Conservation (phyloP, 805 yeast genomes). For the Helenozyma rhizophorensis region DNA sequence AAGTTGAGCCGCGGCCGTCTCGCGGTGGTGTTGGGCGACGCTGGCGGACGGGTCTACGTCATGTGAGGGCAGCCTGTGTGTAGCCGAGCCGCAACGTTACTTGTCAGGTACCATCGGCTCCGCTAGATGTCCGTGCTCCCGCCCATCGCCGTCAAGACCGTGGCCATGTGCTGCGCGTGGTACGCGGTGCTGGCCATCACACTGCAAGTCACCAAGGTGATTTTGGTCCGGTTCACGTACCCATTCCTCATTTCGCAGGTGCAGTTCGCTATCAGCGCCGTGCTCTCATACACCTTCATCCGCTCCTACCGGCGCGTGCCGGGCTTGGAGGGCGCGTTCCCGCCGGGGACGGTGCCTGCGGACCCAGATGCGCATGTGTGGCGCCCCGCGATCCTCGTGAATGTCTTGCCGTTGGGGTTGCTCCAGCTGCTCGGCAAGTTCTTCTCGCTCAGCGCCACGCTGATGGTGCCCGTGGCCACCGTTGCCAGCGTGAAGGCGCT, state of each 20-base stretch:
- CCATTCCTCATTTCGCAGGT: slow-evolving; percentile 64
- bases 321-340: slow-evolving; percentile 35
- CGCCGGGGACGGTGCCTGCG: slow-evolving; percentile 51
- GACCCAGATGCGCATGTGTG: slow-evolving; percentile 21
- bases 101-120: no score
- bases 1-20: slow-evolving; percentile 31
- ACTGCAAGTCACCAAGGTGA: slow-evolving; percentile 57
- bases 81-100: no score
- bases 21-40: slow-evolving; percentile 52
- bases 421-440: slow-evolving; percentile 64
- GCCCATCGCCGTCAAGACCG: slow-evolving; percentile 20
- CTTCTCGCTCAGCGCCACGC: slow-evolving; percentile 60
- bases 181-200: slow-evolving; percentile 59
- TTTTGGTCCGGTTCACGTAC: slow-evolving; percentile 50
- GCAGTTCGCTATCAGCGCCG: slow-evolving; percentile 53
- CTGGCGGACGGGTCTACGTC: slow-evolving; percentile 46
- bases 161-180: slow-evolving; percentile 52
- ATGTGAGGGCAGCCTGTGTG: no score
- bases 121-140: no score
- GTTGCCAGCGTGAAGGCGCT: slow-evolving; percentile 68
- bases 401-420: slow-evolving; percentile 57
- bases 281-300: slow-evolving; percentile 38
- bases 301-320: slow-evolving; percentile 1
- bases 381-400: slow-evolving; percentile 32
- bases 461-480: slow-evolving; percentile 62